Evolutionary conservation across 1,284 basidiomycete species (phyloP).

Genomic region (Peniophora sp.): DNA sequence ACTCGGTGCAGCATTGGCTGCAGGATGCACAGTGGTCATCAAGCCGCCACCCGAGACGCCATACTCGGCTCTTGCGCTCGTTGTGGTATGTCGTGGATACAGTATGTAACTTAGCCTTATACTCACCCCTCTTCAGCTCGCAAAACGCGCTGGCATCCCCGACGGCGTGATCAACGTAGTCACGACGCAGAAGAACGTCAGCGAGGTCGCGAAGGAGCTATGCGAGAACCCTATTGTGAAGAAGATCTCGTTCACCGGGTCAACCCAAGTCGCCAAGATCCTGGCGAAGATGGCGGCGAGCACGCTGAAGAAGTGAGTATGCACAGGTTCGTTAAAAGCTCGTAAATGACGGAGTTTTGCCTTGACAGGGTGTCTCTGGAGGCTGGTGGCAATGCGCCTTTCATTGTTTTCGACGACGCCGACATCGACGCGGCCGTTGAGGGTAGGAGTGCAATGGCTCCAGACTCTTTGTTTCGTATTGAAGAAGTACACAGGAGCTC

Average conservation of each 20-base stretch:
- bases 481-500: constrained; percentile 44
- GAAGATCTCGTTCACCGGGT: constrained; percentile 95
- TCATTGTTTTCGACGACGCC: constrained; percentile 97
- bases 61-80: constrained; percentile 85
- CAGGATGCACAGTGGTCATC: constrained; percentile 93
- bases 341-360: background rate
- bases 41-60: constrained; percentile 97
- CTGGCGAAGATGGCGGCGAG: constrained; percentile 78
- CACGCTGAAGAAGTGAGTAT: constrained; percentile 84
- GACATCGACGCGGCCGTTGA: constrained; percentile 92
- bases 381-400: constrained; percentile 86
- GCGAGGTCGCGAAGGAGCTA: constrained; percentile 77
- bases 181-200: constrained; percentile 77
- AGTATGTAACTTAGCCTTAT: background rate
- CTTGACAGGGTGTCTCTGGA: constrained; percentile 68
- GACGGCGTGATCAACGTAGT: constrained; percentile 94
- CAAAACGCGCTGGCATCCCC: constrained; percentile 84
- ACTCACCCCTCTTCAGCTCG: constrained; percentile 45
- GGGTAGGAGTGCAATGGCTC: constrained; percentile 27
- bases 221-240: constrained; percentile 69
- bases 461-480: background rate
- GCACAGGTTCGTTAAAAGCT: background rate
- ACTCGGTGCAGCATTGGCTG: constrained; percentile 83
- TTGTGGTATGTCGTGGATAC: constrained; percentile 44
- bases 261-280: constrained; percentile 86